Percentiles rank a stretch among this genome's conserved stretches.
phyloP scores from a whole-genome alignment of 2,329 filamentous ascomycete species.

The Sporothrix dimorphospora region DNA sequence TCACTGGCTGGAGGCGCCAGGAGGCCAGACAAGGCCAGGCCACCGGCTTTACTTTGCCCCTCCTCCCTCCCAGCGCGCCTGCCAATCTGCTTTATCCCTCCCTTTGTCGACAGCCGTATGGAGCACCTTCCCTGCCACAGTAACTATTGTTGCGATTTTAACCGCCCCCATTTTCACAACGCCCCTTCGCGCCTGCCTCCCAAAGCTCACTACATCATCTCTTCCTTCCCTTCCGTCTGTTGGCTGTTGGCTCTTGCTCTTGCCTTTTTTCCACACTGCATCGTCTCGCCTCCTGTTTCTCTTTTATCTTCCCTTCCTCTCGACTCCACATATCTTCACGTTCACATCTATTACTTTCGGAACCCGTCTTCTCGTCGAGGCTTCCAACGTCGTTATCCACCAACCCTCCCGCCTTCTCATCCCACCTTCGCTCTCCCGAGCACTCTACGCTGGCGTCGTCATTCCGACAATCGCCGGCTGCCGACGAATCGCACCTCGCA shows the following conservation, averaged over 20 bases:
- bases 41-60: not conserved
- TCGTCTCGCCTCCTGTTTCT: not conserved
- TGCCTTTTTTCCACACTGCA: not conserved
- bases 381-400: not conserved
- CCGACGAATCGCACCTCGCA: slow-evolving; percentile 29
- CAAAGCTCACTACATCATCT: not conserved
- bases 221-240: not conserved
- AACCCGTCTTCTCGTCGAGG: not conserved
- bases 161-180: not conserved
- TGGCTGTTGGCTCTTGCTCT: not conserved
- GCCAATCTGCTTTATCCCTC: slow-evolving; percentile 10
- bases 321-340: not conserved
- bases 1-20: not conserved
- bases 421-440: not conserved
- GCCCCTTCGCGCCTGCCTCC: not conserved
- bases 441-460: slow-evolving; percentile 34
- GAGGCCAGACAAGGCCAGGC: slow-evolving; percentile 13
- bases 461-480: slow-evolving; percentile 31
- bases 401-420: not conserved
- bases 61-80: slow-evolving; percentile 1
- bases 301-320: not conserved
- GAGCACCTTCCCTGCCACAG: not conserved
- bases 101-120: not conserved
- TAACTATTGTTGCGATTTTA: slow-evolving; percentile 3
- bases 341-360: not conserved